Conservation (phyloP, 306 rosid genomes). For the Bauhinia variegata region DNA sequence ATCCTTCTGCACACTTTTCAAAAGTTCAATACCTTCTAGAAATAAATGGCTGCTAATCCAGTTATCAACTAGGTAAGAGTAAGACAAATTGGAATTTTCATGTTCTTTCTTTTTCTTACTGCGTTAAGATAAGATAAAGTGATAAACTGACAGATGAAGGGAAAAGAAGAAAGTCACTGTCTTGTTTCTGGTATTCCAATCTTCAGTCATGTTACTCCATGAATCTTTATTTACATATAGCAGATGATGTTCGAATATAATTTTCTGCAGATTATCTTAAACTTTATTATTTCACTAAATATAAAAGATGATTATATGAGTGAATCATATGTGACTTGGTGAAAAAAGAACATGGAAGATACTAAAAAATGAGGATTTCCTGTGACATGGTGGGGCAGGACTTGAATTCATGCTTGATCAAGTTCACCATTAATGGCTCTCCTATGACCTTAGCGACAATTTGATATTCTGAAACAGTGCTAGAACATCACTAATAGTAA, state of each 20-base stretch:
- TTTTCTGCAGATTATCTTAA: no score
- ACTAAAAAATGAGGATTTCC: neutral
- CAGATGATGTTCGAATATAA: no score
- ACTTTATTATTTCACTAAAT: no score
- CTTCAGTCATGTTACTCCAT: no score
- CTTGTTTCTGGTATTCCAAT: neutral
- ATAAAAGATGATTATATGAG: no score
- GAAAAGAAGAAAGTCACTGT: neutral
- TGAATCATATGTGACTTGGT: no score
- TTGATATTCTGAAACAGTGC: neutral
- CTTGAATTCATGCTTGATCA: neutral
- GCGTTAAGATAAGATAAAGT: conserved; percentile 6
- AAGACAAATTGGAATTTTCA: neutral
- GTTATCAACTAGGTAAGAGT: neutral
- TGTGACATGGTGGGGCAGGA: neutral
- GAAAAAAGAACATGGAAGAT: neutral
- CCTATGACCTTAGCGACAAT: no score
- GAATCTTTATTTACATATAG: no score
- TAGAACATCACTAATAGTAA: neutral
- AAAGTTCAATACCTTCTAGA: neutral
- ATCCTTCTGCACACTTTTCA: neutral
- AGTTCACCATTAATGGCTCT: neutral
- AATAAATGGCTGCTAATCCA: no score
- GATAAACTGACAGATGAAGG: no score
- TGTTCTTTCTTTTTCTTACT: neutral